Percentiles rank a stretch among this genome's conserved stretches.
These are phyloP conservation scores for Pleurotus cornucopiae DNA, from an alignment of 768 basidiomycete genomes.

Conservation along the genomic window DNA sequence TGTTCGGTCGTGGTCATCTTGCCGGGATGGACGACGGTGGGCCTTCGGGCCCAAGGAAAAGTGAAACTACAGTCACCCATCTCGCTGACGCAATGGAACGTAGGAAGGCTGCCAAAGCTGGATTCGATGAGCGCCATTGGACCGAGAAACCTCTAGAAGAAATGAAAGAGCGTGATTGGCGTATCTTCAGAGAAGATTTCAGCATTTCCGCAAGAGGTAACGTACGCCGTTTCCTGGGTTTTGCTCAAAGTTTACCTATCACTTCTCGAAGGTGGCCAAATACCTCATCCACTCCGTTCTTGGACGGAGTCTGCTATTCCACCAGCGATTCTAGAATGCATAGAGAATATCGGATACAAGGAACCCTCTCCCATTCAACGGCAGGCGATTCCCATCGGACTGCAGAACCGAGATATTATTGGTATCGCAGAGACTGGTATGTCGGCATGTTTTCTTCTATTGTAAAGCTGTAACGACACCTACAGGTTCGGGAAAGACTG, in stretches of 20 bases:
- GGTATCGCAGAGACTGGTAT: slow-evolving; percentile 97
- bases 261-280: slow-evolving; percentile 66
- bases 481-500: slow-evolving; percentile 96
- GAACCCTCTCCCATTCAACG: slow-evolving; percentile 97
- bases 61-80: slow-evolving; percentile 32
- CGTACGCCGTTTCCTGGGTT: slow-evolving; percentile 15
- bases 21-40: slow-evolving; percentile 86
- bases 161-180: slow-evolving; percentile 98
- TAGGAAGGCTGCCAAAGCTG: slow-evolving; percentile 72
- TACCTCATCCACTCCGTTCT: slow-evolving; percentile 89
- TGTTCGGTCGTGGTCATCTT: slow-evolving; percentile 82
- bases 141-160: slow-evolving; percentile 87
- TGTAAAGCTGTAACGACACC: slow-evolving; percentile 5
- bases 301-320: slow-evolving; percentile 92
- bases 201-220: slow-evolving; percentile 88
- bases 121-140: slow-evolving; percentile 96
- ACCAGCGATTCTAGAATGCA: slow-evolving; percentile 68
- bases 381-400: slow-evolving; percentile 98
- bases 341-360: slow-evolving; percentile 92
- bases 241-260: background rate
- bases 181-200: slow-evolving; percentile 98
- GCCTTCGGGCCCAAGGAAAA: slow-evolving; percentile 35
- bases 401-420: slow-evolving; percentile 95
- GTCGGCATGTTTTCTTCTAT: slow-evolving; percentile 5
- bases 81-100: slow-evolving; percentile 83